Base-by-base conservation (phyloP, 768 basidiomycete species). In the Tulasnella sp. region DNA sequence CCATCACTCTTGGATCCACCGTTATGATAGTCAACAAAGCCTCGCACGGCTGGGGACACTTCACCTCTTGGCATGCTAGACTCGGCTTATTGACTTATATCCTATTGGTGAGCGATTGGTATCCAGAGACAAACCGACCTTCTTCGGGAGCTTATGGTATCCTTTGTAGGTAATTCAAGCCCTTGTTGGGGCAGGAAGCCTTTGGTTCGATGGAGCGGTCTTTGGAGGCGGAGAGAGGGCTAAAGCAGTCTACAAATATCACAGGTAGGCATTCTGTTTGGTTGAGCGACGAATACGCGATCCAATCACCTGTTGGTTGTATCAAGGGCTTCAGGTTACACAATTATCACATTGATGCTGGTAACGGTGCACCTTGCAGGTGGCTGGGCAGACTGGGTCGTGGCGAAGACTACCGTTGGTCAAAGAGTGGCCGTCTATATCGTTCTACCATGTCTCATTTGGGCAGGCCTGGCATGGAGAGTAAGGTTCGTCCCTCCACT, bases 291-390 rank as follows among this genome's bases (percentile, higher is more conserved):
- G 72, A n/a, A 4, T 44, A 11, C 24, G 7, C n/a, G 22, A 28
- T 34, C 7, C 4, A 34, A 18, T 14, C 3, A 79, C 3, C 28
- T 44, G 58, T 41, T 40, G 9, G 16, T 79, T 31, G n/a, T 28
- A 28, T 24, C 28, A 11, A 81, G 80, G 41, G 28, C 64, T 5
- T 81, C 80, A n/a, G 80, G 80, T 22, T 81, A 81, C 58, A 34
- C 60, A 7, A 54, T 81, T 37, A 40, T 81, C 11, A 60, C 76
- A 24, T 78, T 76, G 18, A 42, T 81, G 40, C 60, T 81, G n/a
- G 37, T 81, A 18, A 81, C 80, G 18, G 34, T 78, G 18, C 78
- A 81, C 80, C 76, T 81, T 6, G 54, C 77, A 20, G 80, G 80
- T 28, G 80, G 50, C 11, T 81, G 69, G 46, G 31, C 80, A 28